Evolutionary conservation across 73 alveolate species (phyloP), one percentile per base, ranked within the genome.

Genomic region (Paramecium octaurelia): DNA sequence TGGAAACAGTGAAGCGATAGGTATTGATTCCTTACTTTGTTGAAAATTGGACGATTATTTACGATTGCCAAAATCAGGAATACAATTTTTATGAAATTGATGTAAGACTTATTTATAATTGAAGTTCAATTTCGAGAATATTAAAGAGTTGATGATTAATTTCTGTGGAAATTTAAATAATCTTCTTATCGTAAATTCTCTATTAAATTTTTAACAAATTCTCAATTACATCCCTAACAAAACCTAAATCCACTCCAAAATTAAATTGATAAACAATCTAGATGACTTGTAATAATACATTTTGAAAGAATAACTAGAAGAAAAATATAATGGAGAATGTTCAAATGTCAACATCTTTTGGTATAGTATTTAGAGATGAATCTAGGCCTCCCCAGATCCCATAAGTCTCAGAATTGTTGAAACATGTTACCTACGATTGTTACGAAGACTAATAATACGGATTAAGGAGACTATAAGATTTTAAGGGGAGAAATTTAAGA

Each of bases 1-100:
- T 73, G 57, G 87, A 73, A 36, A 73, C 87, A 34, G 35, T 73
- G n/a, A 73, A 73, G 36, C 14, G 87, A 36, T 40, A 73, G 40
- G 87, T 73, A 12, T 18, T 73, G 54, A 38, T 73, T 14, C 87
- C 87, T 73, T 73, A 73, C 18, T 73, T 29, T 36, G 64, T 73
- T 73, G 87, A 73, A 73, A 73, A 73, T 73, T 73, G 87, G 87
- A 73, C 87, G 2, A 40, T 73, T 16, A 73, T 73, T 21, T 73
- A 12, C 38, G 87, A 73, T 73, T 40, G 36, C 10, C 18, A 73
- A 73, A 73, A 73, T 38, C 34, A 73, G 20, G 87, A 73, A 36
- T 35, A 35, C 31, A 73, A 73, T 40, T 38, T 36, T 31, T 73
- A 73, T 73, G 87, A 73, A 40, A 40, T 40, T 36, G 60, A 73